Conservation (phyloP, 1,284 basidiomycete genomes). For the Boletus hoseneyae region DNA sequence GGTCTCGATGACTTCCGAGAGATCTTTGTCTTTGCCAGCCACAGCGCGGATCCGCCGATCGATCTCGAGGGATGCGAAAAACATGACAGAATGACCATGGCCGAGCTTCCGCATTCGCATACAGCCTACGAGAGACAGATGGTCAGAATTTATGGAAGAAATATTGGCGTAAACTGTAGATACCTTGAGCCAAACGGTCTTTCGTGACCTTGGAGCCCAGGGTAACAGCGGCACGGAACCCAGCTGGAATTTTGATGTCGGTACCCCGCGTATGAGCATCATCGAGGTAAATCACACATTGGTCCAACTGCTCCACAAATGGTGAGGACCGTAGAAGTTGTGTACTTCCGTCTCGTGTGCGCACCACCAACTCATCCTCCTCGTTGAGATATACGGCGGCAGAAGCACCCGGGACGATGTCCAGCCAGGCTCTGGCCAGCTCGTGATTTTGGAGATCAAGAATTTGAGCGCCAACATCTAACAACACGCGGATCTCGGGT, state of each 20-base stretch:
- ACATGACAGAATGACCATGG: too few species aligned
- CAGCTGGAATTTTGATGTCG: neutral
- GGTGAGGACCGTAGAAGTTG: neutral
- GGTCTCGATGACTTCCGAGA: too few species aligned
- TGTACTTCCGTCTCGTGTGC: neutral
- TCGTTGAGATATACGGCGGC: conserved; percentile 1
- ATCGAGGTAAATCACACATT: neutral
- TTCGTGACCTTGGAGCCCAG: too few species aligned
- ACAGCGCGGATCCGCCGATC: too few species aligned
- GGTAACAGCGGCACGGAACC: neutral
- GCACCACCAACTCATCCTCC: neutral
- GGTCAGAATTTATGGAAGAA: too few species aligned
- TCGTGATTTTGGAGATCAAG: neutral
- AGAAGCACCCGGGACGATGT: neutral
- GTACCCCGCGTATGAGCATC: neutral
- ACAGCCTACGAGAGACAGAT: too few species aligned
- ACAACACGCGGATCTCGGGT: neutral
- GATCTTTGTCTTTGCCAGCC: too few species aligned
- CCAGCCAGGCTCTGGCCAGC: neutral
- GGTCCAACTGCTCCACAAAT: neutral
- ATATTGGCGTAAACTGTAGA: too few species aligned
- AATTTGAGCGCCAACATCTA: neutral
- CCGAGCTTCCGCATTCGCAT: too few species aligned
- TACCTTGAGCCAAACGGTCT: neutral
- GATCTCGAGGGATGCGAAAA: too few species aligned